A percentile compares a stretch with the other conserved stretches of the same genome.
phyloP scores from a whole-genome alignment of 2,329 filamentous ascomycete genomes.

The Monosporascus ibericus region DNA sequence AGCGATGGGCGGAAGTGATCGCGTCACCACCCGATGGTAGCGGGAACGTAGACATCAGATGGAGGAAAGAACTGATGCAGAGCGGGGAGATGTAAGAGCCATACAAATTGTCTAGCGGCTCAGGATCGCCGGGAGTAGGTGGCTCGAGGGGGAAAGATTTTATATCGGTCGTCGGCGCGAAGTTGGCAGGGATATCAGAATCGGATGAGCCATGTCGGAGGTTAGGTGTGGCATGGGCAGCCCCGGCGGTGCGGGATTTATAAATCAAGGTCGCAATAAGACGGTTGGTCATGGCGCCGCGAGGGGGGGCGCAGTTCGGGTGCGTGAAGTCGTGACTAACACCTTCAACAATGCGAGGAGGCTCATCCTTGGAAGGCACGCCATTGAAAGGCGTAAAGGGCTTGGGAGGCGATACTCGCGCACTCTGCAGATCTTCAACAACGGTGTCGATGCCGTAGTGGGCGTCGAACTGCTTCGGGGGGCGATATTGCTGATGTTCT shows the following conservation, averaged over 20 bases:
- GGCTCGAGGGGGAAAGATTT: conserved; percentile 56
- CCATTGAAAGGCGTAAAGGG: conserved; percentile 49
- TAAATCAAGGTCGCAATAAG: conserved; percentile 61
- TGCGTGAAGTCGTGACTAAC: conserved; percentile 58
- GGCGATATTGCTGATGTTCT: conserved; percentile 59
- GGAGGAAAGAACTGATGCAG: conserved; percentile 60
- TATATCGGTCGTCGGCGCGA: conserved; percentile 53
- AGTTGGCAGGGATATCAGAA: conserved; percentile 43
- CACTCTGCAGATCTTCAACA: conserved; percentile 46
- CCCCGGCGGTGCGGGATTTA: conserved; percentile 34
- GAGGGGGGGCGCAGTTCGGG: conserved; percentile 51
- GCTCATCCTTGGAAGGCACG: conserved; percentile 52
- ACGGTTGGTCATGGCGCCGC: conserved; percentile 41
- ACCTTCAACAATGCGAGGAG: conserved; percentile 56
- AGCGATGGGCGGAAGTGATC: conserved; percentile 56
- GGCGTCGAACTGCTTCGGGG: conserved; percentile 46
- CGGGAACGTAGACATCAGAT: conserved; percentile 59
- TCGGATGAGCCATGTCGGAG: conserved; percentile 31
- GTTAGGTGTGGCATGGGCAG: conserved; percentile 28
- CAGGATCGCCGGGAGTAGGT: conserved; percentile 40
- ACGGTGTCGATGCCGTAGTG: conserved; percentile 61
- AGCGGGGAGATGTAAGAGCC: conserved; percentile 60
- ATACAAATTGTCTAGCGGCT: conserved; percentile 59
- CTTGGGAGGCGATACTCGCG: conserved; percentile 33
- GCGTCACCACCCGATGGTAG: conserved; percentile 44